A percentile compares a stretch with the other conserved stretches of the same genome.
Evolutionary conservation across 257 asterid species (phyloP).

Genomic region (Solanum bulbocastanum): DNA sequence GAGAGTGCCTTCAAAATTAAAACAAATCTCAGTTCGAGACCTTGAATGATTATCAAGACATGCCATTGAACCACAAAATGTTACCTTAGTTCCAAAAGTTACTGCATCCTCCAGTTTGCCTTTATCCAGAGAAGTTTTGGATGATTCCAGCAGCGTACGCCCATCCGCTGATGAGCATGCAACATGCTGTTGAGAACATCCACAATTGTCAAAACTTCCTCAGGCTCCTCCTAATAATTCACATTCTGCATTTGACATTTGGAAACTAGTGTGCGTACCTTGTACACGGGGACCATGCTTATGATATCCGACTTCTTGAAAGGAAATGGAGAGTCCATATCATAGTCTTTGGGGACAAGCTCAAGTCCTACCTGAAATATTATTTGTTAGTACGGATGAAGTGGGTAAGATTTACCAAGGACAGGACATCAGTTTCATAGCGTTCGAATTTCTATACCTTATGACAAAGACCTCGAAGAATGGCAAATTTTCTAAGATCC

Average conservation of each 20-base stretch:
- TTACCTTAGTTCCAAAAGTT: constrained; percentile 86
- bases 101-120: constrained; percentile 98
- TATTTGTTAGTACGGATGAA: constrained; percentile 2
- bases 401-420: constrained; percentile 3
- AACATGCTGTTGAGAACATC: constrained; percentile 52
- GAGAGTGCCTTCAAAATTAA: constrained; percentile 62
- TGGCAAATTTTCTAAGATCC: constrained; percentile 57
- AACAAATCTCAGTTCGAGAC: not conserved
- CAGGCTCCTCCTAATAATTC: not conserved
- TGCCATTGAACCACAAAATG: not conserved
- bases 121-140: constrained; percentile 93
- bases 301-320: constrained; percentile 66
- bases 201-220: constrained; percentile 18
- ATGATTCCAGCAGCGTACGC: constrained; percentile 79
- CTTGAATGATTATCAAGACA: not conserved
- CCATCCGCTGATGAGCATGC: constrained; percentile 98
- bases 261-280: constrained; percentile 36
- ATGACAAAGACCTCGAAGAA: constrained; percentile 92
- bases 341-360: constrained; percentile 83
- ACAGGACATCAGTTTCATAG: not conserved
- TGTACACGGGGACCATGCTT: constrained; percentile 88
- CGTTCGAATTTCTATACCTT: constrained; percentile 42
- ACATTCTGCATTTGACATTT: not conserved
- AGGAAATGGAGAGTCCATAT: constrained; percentile 72
- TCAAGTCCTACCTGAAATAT: constrained; percentile 79